Evolutionary conservation across 2,329 filamentous ascomycete species (phyloP).

Genomic region (Colletotrichum sp.): DNA sequence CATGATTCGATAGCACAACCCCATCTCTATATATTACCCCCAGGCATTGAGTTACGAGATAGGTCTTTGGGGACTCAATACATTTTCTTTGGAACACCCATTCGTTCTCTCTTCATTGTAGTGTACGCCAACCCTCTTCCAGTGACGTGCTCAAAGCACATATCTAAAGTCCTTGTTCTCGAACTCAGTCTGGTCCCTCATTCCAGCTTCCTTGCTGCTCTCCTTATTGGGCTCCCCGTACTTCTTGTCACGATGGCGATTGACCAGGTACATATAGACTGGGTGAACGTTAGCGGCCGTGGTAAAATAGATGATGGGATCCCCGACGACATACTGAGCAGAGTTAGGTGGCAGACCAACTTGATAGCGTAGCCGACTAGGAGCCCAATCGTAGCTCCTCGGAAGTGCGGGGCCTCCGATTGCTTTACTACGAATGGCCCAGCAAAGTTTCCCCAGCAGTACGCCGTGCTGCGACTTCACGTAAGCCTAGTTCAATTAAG

Average conservation of each 20-base stretch:
- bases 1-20: fast-evolving
- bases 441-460: background rate
- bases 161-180: conserved; percentile 49
- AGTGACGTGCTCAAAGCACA: conserved; percentile 28
- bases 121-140: fast-evolving
- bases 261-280: background rate
- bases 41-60: fast-evolving
- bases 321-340: background rate
- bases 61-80: background rate
- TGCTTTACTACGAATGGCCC: background rate
- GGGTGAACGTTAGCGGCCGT: background rate
- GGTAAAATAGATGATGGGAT: fast-evolving
- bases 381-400: background rate
- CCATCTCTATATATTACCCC: background rate
- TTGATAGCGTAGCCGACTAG: background rate
- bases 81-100: background rate
- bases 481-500: fast-evolving
- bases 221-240: conserved; percentile 39
- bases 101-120: background rate
- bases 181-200: conserved; percentile 45
- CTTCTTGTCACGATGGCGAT: background rate
- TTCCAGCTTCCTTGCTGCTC: conserved; percentile 40
- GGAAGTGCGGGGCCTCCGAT: background rate
- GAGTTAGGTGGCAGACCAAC: background rate
- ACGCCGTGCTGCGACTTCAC: background rate